Percentiles rank a stretch among this genome's conserved stretches.
These are phyloP conservation scores for Dinochytrium kinnereticum DNA, from an alignment of 371 early-diverging fungal species.

Conservation along the genomic window DNA sequence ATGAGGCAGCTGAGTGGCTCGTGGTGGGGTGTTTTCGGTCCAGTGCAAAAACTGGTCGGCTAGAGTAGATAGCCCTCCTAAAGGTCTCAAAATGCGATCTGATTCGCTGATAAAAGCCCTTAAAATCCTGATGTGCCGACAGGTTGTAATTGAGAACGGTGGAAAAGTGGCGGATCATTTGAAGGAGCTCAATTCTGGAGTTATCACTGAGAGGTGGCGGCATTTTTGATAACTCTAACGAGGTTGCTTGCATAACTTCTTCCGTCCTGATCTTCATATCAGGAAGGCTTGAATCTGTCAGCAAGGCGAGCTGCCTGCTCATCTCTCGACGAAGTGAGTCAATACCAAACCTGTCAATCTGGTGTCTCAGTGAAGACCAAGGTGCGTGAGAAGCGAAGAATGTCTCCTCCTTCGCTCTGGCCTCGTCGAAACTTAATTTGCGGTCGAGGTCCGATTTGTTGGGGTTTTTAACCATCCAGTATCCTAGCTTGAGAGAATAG, in stretches of 20 bases:
- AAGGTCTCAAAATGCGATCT: conserved; percentile 45
- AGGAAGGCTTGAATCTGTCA: conserved; percentile 43
- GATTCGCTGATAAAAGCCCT: conserved; percentile 46
- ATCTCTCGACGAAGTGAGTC: conserved; percentile 40
- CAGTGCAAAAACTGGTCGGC: conserved; percentile 39
- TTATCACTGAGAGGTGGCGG: conserved; percentile 44
- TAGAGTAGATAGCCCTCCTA: conserved; percentile 28
- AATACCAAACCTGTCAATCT: conserved; percentile 47
- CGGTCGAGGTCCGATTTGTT: conserved; percentile 40
- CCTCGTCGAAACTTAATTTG: conserved; percentile 35
- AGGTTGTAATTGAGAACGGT: conserved; percentile 45
- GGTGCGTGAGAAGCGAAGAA: conserved; percentile 40
- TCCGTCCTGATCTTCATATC: conserved; percentile 43
- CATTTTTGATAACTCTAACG: conserved; percentile 32
- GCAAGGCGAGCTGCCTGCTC: conserved; percentile 38
- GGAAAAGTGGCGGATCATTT: conserved; percentile 47
- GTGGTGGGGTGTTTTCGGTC: conserved; percentile 26
- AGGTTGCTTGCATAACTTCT: conserved; percentile 36
- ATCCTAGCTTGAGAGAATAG: conserved; percentile 59
- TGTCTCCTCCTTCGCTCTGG: conserved; percentile 33
- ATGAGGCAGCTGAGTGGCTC: neutral
- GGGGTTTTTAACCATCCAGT: conserved; percentile 52
- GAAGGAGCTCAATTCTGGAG: conserved; percentile 48
- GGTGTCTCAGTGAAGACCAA: conserved; percentile 41
- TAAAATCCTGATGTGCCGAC: conserved; percentile 47